Evolutionary conservation across 768 basidiomycete genomes (phyloP).

Genomic region (Tricholoma terreum): DNA sequence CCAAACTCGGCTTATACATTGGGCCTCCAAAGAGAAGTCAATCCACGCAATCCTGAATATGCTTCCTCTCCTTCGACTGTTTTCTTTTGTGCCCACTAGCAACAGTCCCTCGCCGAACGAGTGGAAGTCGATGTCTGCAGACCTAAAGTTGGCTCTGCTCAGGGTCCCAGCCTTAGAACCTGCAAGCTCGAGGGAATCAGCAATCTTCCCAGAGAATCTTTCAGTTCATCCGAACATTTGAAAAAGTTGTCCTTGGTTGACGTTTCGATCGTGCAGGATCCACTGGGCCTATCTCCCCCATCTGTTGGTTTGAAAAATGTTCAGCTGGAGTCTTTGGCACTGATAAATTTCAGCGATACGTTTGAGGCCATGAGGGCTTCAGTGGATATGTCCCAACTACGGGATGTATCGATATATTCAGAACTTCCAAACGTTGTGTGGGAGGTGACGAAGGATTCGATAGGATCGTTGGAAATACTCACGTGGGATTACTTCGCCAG

Average conservation of each 20-base stretch:
- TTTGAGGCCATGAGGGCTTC: not conserved
- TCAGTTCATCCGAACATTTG: not conserved
- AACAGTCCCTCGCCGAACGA: not conserved
- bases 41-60: not conserved
- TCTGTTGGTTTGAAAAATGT: not conserved
- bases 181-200: not conserved
- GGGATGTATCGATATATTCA: not conserved
- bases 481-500: not conserved
- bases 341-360: not conserved
- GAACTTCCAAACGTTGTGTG: not conserved
- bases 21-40: not conserved
- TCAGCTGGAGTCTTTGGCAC: not conserved
- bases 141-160: not conserved
- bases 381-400: not conserved
- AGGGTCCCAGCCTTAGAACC: not conserved
- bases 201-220: not conserved
- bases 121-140: not conserved
- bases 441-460: not conserved
- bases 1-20: not conserved
- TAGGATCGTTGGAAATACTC: not conserved
- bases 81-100: not conserved
- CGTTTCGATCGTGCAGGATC: not conserved
- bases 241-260: not conserved
- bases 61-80: not conserved
- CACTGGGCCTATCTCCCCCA: not conserved